Evolutionary conservation across 371 early-diverging fungal genomes (phyloP), one percentile per base, ranked within the genome.

Genomic region (Mucor circinelloides): DNA sequence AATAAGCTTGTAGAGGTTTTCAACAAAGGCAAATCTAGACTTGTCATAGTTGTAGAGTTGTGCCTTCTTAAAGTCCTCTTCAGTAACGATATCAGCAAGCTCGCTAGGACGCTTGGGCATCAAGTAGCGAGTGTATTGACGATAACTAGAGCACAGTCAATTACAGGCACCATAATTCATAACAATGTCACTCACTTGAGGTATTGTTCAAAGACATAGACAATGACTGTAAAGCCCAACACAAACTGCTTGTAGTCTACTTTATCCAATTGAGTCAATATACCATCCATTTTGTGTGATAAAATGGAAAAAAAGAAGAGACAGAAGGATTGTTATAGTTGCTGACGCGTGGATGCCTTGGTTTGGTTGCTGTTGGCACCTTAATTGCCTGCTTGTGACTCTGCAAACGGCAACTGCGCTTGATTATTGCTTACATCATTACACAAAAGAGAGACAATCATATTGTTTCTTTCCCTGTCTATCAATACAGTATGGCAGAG

Each of bases 41-140:
- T 94, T 97, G 73, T 97, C 99, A 21, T 89, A 76, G 52, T 93
- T 91, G 71, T 98, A 98, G 8, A 86, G 85, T 64, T 93, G 93
- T 5, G 97, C 90, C 74, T 95, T 94, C 46, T 82, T 76, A 66
- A 95, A 96, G 46, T 92, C 91, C 54, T 91, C 85, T 48, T 88
- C 81, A 31, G 87, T 82, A 13, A 91, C 88, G 65, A 91, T 87
- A 63, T 87, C 81, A 19, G 82, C 74, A 30, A 94, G 73, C 9
- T 91, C 85, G 64, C 72, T 81, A 61, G 93, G 91, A 34, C 89
- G 85, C 28, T 86, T 73, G 59, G 83, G 81, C 74, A 88, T 87
- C 72, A 87, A 77, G 46, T 92, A 84, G 54, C 89, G 88, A 10
- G 81, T 76, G 75, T 92, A 89, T 78, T 96, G 95, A 57, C 97